phyloP scores from a whole-genome alignment of 345 rosid genomes.

The Fremontodendron californicum region DNA sequence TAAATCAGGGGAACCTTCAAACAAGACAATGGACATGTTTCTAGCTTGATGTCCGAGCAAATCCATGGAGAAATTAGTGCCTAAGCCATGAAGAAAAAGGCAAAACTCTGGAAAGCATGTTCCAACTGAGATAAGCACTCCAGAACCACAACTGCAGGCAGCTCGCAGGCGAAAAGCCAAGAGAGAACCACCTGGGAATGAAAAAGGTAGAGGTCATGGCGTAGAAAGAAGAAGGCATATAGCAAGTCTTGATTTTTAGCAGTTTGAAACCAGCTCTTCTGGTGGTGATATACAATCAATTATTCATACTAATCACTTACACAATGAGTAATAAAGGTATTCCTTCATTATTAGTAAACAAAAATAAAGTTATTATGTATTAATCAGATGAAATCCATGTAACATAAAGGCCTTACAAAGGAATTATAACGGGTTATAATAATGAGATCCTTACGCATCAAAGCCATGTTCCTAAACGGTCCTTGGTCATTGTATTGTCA shows the following conservation, averaged over 20 bases:
- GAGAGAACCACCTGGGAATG: constrained; percentile 26
- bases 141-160: too few species aligned
- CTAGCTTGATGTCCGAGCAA: constrained; percentile 28
- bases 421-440: too few species aligned
- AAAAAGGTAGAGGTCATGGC: constrained; percentile 37
- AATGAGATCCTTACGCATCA: too few species aligned
- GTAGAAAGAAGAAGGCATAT: constrained; percentile 38
- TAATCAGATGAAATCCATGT: too few species aligned
- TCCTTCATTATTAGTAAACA: too few species aligned
- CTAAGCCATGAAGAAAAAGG: constrained; percentile 34
- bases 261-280: constrained; percentile 42
- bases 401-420: too few species aligned
- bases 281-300: constrained; percentile 33
- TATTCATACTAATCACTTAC: too few species aligned
- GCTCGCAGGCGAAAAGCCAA: constrained; percentile 9
- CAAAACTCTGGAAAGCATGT: constrained; percentile 22
- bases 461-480: too few species aligned
- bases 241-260: constrained; percentile 27
- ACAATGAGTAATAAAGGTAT: too few species aligned
- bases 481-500: too few species aligned
- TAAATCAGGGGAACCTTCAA: constrained; percentile 28
- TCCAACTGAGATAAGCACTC: constrained; percentile 22
- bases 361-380: too few species aligned
- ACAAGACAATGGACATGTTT: constrained; percentile 24
- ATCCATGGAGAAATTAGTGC: constrained; percentile 31